Conservation (phyloP, 306 rosid genomes). For the Fragaria nilgerrensis region DNA sequence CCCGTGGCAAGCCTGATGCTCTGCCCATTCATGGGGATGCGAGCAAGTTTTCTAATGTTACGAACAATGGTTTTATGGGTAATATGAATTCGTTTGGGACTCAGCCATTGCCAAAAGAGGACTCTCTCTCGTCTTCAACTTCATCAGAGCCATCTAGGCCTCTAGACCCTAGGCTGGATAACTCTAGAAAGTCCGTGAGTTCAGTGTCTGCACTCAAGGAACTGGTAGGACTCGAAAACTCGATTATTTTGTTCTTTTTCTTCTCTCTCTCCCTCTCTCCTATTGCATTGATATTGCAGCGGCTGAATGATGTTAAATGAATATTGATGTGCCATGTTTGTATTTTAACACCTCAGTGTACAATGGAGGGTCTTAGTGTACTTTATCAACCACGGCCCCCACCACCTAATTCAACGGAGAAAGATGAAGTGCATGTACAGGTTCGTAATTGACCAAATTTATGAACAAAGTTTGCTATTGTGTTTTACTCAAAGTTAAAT, state of each 20-base stretch:
- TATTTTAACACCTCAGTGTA: conserved; percentile 59
- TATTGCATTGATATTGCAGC: background rate
- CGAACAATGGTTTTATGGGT: conserved; percentile 53
- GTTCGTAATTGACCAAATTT: conserved; percentile 37
- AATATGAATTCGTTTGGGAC: conserved; percentile 45
- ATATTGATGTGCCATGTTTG: conserved; percentile 27
- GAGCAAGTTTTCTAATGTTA: conserved; percentile 48
- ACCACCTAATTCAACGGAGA: conserved; percentile 50
- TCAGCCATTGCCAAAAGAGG: conserved; percentile 60
- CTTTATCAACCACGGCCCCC: conserved; percentile 54
- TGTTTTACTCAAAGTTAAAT: background rate
- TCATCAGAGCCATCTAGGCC: conserved; percentile 58
- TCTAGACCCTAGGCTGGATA: conserved; percentile 61
- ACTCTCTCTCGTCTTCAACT: conserved; percentile 48
- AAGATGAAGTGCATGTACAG: conserved; percentile 88
- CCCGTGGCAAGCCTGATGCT: conserved; percentile 61
- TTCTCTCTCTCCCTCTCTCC: background rate
- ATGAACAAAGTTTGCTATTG: conserved; percentile 19
- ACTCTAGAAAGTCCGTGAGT: conserved; percentile 51
- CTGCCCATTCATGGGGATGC: conserved; percentile 53
- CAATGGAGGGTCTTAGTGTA: conserved; percentile 71
- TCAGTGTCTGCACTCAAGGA: conserved; percentile 76
- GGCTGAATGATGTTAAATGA: conserved; percentile 1
- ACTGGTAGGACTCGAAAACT: conserved; percentile 44
- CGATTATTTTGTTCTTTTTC: background rate